Evolutionary conservation across 306 rosid species (phyloP).

Genomic region (Casuarina cunninghamiana): DNA sequence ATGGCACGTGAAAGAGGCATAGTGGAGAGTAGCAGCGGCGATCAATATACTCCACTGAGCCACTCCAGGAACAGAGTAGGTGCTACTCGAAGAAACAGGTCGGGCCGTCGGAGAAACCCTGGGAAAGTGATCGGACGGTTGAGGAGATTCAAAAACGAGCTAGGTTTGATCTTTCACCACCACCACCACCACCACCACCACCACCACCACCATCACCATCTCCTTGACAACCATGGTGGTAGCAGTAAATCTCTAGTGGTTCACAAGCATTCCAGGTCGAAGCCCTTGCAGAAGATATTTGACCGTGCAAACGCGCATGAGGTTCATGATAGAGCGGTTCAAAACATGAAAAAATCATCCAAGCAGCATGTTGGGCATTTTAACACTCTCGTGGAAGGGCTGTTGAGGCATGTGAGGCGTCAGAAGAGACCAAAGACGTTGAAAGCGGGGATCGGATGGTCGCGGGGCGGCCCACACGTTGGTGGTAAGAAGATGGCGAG

Average conservation of each 20-base stretch:
- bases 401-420: slow-evolving; percentile 45
- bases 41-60: slow-evolving; percentile 10
- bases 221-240: slow-evolving; percentile 16
- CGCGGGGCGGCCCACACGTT: slow-evolving; percentile 20
- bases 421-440: slow-evolving; percentile 36
- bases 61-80: slow-evolving; percentile 25
- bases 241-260: background rate
- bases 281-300: slow-evolving; percentile 41
- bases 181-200: slow-evolving; percentile 70
- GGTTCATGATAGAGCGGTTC: slow-evolving; percentile 14
- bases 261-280: slow-evolving; percentile 44
- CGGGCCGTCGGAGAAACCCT: slow-evolving; percentile 14
- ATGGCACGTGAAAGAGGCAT: slow-evolving; percentile 32
- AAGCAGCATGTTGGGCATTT: slow-evolving; percentile 51
- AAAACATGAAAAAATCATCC: slow-evolving; percentile 22
- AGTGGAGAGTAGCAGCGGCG: slow-evolving; percentile 18
- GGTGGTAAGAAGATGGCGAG: slow-evolving; percentile 26
- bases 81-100: slow-evolving; percentile 30
- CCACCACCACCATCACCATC: slow-evolving; percentile 44
- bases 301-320: slow-evolving; percentile 23
- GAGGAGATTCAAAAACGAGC: slow-evolving; percentile 57
- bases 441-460: slow-evolving; percentile 8
- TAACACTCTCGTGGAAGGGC: slow-evolving; percentile 58
- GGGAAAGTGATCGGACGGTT: slow-evolving; percentile 43
- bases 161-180: slow-evolving; percentile 75